These are phyloP conservation scores for Colletotrichum trifolii DNA, from an alignment of 2,329 filamentous ascomycete species.

Conservation along the genomic window DNA sequence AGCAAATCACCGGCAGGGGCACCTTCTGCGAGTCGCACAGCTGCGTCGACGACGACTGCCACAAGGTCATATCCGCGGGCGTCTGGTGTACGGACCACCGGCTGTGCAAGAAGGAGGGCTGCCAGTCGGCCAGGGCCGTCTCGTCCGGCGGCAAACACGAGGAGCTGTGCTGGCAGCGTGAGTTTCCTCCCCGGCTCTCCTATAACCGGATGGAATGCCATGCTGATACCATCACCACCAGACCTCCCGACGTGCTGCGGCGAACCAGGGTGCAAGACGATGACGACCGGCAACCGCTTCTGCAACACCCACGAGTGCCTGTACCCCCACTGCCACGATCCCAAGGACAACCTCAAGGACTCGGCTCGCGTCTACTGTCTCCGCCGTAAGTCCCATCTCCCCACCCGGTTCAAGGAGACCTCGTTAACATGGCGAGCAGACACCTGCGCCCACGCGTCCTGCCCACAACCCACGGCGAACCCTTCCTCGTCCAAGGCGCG, in stretches of 20 bases:
- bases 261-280: not conserved
- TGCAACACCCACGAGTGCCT: constrained; percentile 34
- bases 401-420: no score
- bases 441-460: constrained; percentile 24
- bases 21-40: constrained; percentile 36
- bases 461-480: constrained; percentile 26
- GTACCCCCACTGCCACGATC: constrained; percentile 24
- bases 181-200: not conserved
- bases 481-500: constrained; percentile 19
- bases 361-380: constrained; percentile 22
- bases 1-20: constrained; percentile 23
- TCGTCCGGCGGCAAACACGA: constrained; percentile 7
- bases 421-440: constrained; percentile 5
- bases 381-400: constrained; percentile 16
- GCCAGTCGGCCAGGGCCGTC: constrained; percentile 6
- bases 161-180: constrained; percentile 33
- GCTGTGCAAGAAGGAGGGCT: constrained; percentile 35
- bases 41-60: constrained; percentile 34
- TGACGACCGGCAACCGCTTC: constrained; percentile 5
- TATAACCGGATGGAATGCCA: accelerated
- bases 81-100: constrained; percentile 37
- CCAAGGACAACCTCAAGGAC: constrained; percentile 16
- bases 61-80: constrained; percentile 33
- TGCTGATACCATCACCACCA: not conserved
- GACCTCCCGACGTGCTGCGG: constrained; percentile 13